These are phyloP conservation scores for Fibroporia radiculosa DNA, from an alignment of 768 basidiomycete species.

Conservation along the genomic window DNA sequence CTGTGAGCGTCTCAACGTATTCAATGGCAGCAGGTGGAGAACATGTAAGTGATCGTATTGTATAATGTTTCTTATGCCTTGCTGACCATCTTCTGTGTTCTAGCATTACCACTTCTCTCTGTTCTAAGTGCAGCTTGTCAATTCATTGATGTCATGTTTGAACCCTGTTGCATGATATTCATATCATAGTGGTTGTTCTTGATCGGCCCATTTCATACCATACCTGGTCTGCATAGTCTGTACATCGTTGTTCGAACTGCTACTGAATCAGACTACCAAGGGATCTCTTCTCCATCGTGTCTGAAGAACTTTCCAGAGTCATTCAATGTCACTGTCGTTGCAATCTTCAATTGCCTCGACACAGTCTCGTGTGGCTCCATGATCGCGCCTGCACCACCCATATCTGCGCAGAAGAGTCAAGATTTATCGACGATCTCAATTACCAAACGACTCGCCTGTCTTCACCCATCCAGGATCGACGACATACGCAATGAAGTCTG, in stretches of 20 bases:
- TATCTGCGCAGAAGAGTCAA: constrained; percentile 16
- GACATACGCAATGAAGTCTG: constrained; percentile 25
- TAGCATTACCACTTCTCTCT: too few species aligned
- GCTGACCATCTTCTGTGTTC: too few species aligned
- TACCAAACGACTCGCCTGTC: constrained; percentile 20
- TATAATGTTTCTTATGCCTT: too few species aligned
- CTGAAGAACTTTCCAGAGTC: constrained; percentile 26
- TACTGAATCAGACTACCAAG: constrained; percentile 20
- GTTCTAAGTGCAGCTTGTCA: too few species aligned
- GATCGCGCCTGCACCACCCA: constrained; percentile 26
- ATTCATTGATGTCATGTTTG: too few species aligned
- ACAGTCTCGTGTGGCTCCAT: constrained; percentile 27
- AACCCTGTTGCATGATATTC: too few species aligned
- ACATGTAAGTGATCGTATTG: too few species aligned
- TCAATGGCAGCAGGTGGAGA: too few species aligned
- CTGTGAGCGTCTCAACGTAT: too few species aligned
- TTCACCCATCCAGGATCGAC: constrained; percentile 34
- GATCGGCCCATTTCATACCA: not conserved
- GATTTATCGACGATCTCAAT: not conserved
- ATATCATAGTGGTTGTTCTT: too few species aligned
- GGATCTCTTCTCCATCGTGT: constrained; percentile 23
- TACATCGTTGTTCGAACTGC: too few species aligned
- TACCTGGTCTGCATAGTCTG: too few species aligned
- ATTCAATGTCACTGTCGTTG: constrained; percentile 17
- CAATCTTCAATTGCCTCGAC: constrained; percentile 20